Evolutionary conservation across 129 eudicot genomes (phyloP).

Genomic region (Heracleum sosnowskyi): DNA sequence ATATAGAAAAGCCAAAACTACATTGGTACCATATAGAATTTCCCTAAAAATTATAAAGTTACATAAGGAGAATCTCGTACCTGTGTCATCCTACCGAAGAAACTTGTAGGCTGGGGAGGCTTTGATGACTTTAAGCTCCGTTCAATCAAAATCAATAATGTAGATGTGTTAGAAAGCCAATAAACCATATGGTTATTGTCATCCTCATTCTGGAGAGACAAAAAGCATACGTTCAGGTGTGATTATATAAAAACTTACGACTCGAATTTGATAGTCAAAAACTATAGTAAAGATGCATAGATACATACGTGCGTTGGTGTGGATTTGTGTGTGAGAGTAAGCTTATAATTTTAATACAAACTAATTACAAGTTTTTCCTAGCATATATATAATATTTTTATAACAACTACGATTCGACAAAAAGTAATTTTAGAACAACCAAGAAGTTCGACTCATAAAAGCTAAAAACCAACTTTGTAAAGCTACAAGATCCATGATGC

Average conservation of each 20-base stretch:
- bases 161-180: slow-evolving; percentile 84
- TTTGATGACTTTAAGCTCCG: slow-evolving; percentile 40
- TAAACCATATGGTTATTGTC: slow-evolving; percentile 56
- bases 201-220: slow-evolving; percentile 46
- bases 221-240: background rate
- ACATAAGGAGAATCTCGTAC: slow-evolving; percentile 20
- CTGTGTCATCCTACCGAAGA: slow-evolving; percentile 82
- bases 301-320: background rate
- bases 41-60: background rate
- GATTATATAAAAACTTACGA: background rate
- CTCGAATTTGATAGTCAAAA: background rate
- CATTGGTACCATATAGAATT: no score
- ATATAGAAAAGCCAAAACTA: no score
- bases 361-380: background rate
- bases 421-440: background rate
- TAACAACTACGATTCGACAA: background rate
- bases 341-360: background rate
- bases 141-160: slow-evolving; percentile 55
- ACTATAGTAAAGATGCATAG: background rate
- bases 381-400: background rate
- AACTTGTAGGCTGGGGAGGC: slow-evolving; percentile 66
- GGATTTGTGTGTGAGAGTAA: background rate
- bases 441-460: background rate
- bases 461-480: background rate
- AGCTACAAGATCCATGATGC: background rate